Evolutionary conservation across 1,284 basidiomycete species (phyloP).

Genomic region (Stereum hirsutum): DNA sequence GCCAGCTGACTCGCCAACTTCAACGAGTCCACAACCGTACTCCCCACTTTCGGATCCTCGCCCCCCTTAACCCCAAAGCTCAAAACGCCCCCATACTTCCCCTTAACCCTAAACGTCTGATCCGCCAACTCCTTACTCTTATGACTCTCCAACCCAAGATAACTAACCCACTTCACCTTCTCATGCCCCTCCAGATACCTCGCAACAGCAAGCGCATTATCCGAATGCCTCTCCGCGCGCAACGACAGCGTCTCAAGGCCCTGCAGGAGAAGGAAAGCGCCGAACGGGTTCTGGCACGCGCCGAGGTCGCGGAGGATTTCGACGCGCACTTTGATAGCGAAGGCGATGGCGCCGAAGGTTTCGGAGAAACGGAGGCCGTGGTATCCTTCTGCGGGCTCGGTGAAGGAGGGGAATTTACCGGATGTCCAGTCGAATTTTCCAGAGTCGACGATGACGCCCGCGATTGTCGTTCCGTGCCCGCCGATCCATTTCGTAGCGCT

Average conservation of each 20-base stretch:
- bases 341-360: conserved; percentile 68
- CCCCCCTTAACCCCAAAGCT: conserved; percentile 77
- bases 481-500: conserved; percentile 91
- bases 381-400: conserved; percentile 76
- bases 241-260: conserved; percentile 84
- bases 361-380: conserved; percentile 73
- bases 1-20: conserved; percentile 71
- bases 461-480: conserved; percentile 85
- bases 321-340: conserved; percentile 65
- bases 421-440: conserved; percentile 85
- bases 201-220: conserved; percentile 72
- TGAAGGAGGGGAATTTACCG: conserved; percentile 77
- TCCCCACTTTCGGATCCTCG: conserved; percentile 40
- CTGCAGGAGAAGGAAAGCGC: conserved; percentile 75
- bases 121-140: conserved; percentile 54
- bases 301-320: conserved; percentile 78
- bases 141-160: conserved; percentile 67
- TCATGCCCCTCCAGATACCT: conserved; percentile 62
- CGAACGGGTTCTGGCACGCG: conserved; percentile 72
- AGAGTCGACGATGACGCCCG: conserved; percentile 74
- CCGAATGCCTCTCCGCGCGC: conserved; percentile 66
- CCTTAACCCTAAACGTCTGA: conserved; percentile 40
- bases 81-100: conserved; percentile 69
- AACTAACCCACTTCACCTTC: conserved; percentile 75
- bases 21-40: conserved; percentile 65